A percentile compares a stretch with the other conserved stretches of the same genome.
phyloP scores from a whole-genome alignment of 345 rosid genomes.

The Citrus sp. region DNA sequence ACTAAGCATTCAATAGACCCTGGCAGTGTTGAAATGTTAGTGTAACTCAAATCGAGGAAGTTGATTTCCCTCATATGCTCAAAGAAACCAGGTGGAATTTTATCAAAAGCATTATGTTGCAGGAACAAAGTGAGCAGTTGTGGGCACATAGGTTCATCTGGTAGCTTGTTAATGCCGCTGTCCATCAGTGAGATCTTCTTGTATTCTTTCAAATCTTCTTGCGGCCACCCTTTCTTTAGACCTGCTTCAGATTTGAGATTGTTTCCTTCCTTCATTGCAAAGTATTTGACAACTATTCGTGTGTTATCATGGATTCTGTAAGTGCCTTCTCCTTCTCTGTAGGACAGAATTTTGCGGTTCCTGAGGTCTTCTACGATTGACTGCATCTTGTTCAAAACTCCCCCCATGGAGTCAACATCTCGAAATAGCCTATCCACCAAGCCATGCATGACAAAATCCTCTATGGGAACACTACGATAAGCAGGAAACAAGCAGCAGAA shows the following conservation, averaged over 20 bases:
- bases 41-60: conserved; percentile 21
- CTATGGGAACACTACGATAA: neutral
- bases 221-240: conserved; percentile 9
- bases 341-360: neutral
- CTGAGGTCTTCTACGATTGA: neutral
- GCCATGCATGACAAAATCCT: neutral
- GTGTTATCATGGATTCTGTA: neutral
- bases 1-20: conserved; percentile 6
- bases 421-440: neutral
- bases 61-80: conserved; percentile 11
- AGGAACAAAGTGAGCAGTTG: conserved; percentile 8
- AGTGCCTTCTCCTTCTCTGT: neutral
- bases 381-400: neutral
- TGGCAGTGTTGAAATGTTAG: conserved; percentile 4
- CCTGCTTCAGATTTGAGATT: neutral
- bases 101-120: neutral
- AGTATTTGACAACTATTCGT: neutral
- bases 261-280: neutral
- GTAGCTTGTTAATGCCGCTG: conserved; percentile 7
- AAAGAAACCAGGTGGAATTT: conserved; percentile 20
- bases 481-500: conserved; percentile 4
- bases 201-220: conserved; percentile 1
- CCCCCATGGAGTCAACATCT: neutral
- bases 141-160: conserved; percentile 24
- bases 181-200: conserved; percentile 6